Evolutionary conservation across 1,284 basidiomycete genomes (phyloP), one percentile per base, ranked within the genome.

Genomic region (Cryptococcus maquisensis): DNA sequence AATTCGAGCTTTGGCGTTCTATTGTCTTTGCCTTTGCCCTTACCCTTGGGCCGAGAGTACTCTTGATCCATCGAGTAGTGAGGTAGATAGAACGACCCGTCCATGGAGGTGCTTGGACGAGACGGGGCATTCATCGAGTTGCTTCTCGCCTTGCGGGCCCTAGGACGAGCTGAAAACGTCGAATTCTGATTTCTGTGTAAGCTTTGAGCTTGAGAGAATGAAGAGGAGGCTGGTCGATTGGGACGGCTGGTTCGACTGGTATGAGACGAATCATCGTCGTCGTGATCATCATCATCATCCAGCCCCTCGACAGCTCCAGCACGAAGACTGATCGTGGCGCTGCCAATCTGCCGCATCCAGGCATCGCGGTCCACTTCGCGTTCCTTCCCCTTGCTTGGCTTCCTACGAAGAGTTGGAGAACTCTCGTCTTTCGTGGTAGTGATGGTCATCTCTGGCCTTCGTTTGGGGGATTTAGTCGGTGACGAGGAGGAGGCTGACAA

Each of bases 41-140:
- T 28, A 20, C 24, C 18, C 13, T 40, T 46, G 20, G 49, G 54
- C 9, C 71, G 64, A 2, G 74, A 75, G 52, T 75, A 77, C 54
- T 69, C 69, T 37, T 65, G 57, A 57, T 77, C 75, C n/a, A 67
- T 65, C 4, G 75, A 77, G 48, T 61, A 77, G 51, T 77, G 75
- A 1, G 75, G 68, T 0, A 77, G 61, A 51, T 57, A 68, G 57
- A 69, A 72, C 8, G 62, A 61, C 24, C 55, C 46, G 36, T 56
- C 56, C 10, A 44, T 36, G 9, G 43, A 36, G 3, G 56, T 28
- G 16, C 49, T 52, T 32, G 28, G 28, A 32, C 26, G 59, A 26
- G 52, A 60, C 18, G 57, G 63, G 51, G 49, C 62, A 47, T 57
- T 67, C 3, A 71, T 56, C 12, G 69, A 69, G 41, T 68, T 69